phyloP scores from a whole-genome alignment of 345 rosid species.

The Eucalyptus urophylla region DNA sequence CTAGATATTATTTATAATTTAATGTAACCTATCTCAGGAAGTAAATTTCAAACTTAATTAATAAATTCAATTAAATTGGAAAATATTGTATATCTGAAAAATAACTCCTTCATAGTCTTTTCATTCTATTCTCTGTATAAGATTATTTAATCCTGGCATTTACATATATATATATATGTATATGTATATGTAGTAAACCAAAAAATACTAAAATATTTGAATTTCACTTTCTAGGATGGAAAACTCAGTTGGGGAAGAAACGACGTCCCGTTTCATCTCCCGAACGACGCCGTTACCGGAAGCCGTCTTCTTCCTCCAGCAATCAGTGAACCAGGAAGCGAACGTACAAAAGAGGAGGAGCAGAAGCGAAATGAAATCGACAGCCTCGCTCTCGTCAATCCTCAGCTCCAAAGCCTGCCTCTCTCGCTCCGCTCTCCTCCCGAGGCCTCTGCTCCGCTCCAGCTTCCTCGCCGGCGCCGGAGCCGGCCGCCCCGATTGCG shows the following conservation, averaged over 20 bases:
- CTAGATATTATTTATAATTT: not conserved
- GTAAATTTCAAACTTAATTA: not conserved
- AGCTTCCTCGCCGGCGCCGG: not conserved
- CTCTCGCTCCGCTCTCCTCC: not conserved
- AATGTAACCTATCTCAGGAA: not conserved
- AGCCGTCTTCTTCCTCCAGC: not conserved
- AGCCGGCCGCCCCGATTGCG: not conserved
- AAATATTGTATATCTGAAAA: fast-evolving
- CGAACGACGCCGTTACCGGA: not conserved
- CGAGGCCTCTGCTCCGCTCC: not conserved
- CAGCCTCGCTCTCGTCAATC: slow-evolving; percentile 27
- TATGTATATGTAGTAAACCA: too few relatives aligned
- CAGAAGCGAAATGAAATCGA: slow-evolving; percentile 27
- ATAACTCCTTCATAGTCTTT: not conserved
- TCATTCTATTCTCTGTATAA: not conserved
- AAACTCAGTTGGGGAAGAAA: not conserved
- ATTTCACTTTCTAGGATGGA: not conserved
- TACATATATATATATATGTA: too few relatives aligned
- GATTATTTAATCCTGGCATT: not conserved
- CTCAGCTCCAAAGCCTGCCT: slow-evolving; percentile 5
- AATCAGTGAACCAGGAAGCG: not conserved
- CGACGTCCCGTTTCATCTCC: not conserved
- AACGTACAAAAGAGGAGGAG: not conserved
- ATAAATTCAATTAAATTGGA: not conserved
- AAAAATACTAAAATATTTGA: not conserved